These are phyloP conservation scores for Cladosporium sp. DNA, from an alignment of 2,329 filamentous ascomycete species.

Conservation along the genomic window DNA sequence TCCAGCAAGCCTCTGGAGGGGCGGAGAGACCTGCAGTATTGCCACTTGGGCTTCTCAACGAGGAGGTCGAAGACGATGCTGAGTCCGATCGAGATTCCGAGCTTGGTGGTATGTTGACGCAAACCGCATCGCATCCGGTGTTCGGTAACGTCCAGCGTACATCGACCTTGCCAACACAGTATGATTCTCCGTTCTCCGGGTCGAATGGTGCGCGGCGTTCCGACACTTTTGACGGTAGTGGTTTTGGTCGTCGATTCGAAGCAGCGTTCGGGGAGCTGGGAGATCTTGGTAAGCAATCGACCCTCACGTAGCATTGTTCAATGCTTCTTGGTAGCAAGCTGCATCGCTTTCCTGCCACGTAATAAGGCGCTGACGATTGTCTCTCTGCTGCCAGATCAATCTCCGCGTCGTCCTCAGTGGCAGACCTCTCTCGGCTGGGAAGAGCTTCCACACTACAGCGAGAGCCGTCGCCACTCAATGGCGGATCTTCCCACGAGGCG, in stretches of 20 bases:
- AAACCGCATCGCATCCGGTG: constrained; percentile 30
- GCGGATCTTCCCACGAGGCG: constrained; percentile 43
- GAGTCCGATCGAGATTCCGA: constrained; percentile 14
- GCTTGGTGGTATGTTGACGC: constrained; percentile 24
- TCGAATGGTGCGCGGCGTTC: not conserved
- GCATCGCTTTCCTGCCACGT: not conserved
- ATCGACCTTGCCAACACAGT: constrained; percentile 25
- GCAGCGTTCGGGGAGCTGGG: constrained; percentile 25
- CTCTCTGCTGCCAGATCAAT: constrained; percentile 24
- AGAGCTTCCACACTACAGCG: constrained; percentile 58
- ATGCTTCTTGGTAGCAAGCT: not conserved
- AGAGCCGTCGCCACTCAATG: constrained; percentile 77
- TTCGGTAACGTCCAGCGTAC: constrained; percentile 28
- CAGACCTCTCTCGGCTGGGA: constrained; percentile 67
- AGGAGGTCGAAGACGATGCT: constrained; percentile 9
- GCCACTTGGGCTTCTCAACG: constrained; percentile 14
- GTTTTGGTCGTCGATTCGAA: constrained; percentile 21
- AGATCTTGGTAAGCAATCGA: constrained; percentile 1
- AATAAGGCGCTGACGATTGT: constrained; percentile 3
- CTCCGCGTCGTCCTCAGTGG: constrained; percentile 50
- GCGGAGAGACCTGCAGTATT: constrained; percentile 6
- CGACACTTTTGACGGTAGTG: constrained; percentile 5
- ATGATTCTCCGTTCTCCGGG: constrained; percentile 7
- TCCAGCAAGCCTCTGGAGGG: constrained; percentile 2
- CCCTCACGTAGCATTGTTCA: not conserved